Conservation (phyloP, 2,329 filamentous ascomycete species). For the Beauveria medogensis region DNA sequence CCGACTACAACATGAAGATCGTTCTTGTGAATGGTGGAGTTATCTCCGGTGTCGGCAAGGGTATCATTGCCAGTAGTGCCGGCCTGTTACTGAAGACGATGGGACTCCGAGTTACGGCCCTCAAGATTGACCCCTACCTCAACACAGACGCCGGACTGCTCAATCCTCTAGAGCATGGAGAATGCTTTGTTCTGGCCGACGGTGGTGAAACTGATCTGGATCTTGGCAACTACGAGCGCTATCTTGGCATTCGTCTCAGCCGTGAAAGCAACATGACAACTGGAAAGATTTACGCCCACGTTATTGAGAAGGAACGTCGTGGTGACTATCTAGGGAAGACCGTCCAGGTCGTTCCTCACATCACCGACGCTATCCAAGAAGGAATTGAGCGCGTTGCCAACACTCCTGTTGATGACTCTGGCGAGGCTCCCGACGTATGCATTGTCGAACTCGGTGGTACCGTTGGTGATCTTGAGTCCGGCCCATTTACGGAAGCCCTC, state of each 20-base stretch:
- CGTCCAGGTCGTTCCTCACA: slow-evolving; percentile 59
- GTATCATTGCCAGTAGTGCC: slow-evolving; percentile 30
- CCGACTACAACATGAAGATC: no score
- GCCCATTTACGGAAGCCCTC: slow-evolving; percentile 81
- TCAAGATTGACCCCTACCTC: slow-evolving; percentile 44
- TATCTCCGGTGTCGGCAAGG: no score
- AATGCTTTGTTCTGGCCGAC: slow-evolving; percentile 81
- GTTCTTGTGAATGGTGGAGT: no score
- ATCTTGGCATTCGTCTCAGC: slow-evolving; percentile 68
- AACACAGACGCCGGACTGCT: slow-evolving; percentile 27
- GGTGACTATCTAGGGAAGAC: slow-evolving; percentile 77
- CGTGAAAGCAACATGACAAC: slow-evolving; percentile 95
- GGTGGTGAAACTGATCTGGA: slow-evolving; percentile 54
- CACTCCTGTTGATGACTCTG: slow-evolving; percentile 79
- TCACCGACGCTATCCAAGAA: slow-evolving; percentile 85
- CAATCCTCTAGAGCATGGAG: slow-evolving; percentile 58
- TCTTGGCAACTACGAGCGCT: slow-evolving; percentile 39
- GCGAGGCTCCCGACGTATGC: slow-evolving; percentile 80
- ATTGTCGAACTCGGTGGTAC: slow-evolving; percentile 54
- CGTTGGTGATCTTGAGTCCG: slow-evolving; percentile 74
- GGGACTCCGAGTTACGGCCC: slow-evolving; percentile 22
- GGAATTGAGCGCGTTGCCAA: slow-evolving; percentile 83
- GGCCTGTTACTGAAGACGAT: slow-evolving; percentile 40
- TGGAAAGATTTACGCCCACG: slow-evolving; percentile 88
- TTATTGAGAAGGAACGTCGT: slow-evolving; percentile 62